These are phyloP conservation scores for Mallotus japonicus DNA, from an alignment of 441 rosid genomes.

Conservation along the genomic window DNA sequence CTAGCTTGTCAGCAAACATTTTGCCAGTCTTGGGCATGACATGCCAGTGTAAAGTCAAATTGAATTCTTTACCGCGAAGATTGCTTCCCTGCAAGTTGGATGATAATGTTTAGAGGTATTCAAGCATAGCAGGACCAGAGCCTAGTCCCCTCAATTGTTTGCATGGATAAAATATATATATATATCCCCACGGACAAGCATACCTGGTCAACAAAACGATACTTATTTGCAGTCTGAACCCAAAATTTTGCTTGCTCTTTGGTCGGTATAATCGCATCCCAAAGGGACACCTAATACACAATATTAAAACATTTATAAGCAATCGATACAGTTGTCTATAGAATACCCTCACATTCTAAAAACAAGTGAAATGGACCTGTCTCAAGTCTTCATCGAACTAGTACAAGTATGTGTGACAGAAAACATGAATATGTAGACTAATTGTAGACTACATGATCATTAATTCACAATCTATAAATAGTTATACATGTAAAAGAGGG, in stretches of 20 bases:
- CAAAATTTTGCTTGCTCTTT: slow-evolving; percentile 77
- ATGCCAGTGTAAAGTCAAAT: slow-evolving; percentile 95
- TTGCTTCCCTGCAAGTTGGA: slow-evolving; percentile 59
- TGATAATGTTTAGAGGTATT: slow-evolving; percentile 16
- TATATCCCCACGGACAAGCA: background rate
- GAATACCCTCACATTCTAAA: background rate
- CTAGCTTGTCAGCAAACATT: slow-evolving; percentile 82
- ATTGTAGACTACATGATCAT: background rate
- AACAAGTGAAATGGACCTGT: background rate
- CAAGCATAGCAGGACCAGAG: background rate
- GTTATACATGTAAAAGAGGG: background rate
- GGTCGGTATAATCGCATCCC: slow-evolving; percentile 86
- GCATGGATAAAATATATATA: too few species aligned
- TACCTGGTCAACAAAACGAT: slow-evolving; percentile 89
- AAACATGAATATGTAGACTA: background rate
- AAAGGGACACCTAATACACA: slow-evolving; percentile 65
- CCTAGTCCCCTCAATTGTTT: background rate
- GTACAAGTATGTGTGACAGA: background rate
- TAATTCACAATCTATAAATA: background rate
- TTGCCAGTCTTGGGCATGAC: slow-evolving; percentile 98
- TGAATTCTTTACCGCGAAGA: slow-evolving; percentile 89
- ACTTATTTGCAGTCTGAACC: slow-evolving; percentile 69
- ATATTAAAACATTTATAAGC: slow-evolving; percentile 5
- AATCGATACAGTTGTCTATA: background rate
- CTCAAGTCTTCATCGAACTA: background rate